Base-by-base conservation (phyloP, 1,284 basidiomycete species). In the Coniophora puteana region DNA sequence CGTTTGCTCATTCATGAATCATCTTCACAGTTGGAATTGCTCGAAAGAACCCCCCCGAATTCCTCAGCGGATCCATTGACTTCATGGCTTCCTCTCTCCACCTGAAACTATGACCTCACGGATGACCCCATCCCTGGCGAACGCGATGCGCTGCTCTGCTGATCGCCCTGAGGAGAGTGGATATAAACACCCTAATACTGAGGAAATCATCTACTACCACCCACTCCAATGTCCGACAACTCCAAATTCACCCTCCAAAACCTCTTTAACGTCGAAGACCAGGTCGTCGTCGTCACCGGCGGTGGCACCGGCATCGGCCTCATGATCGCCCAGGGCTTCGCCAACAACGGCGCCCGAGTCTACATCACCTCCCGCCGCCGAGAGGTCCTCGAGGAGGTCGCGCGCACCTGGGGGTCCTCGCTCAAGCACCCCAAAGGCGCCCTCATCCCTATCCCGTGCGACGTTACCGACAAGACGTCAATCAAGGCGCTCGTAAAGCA, bases 271-370 rank as follows among this genome's bases (percentile, higher is more conserved):
- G 55, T 62, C 42, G 48, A 60, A 32, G 64, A 54, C 48, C 61
- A 60, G 51, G 54, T 62, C 37, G 51, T 46, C 35, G 53, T 68
- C 41, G 58, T 68, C 43, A 66, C 68, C 8, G 67, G 67, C 27
- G 66, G 67, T 28, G 65, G 54, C 41, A 42, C 4, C 44, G 25
- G 14, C 45, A 66, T 69, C 50, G 69, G 69, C 1, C 46, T 69
- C 11, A 66, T 65, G 60, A 63, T 66, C 27, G 58, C 67, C 1
- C 57, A 63, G 36, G 64, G 56, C 6, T 52, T 71, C 17, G 63
- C 66, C 3, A 57, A 51, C 8, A 69, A 68, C 39, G 69, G 70
- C 6, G 70, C 69, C 12, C 63, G 58, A 26, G 68, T 72, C 13
- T 72, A 71, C 53, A 65, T 73, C 42, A 51, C 51, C 7, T 57